Base-by-base conservation (phyloP, 2,329 filamentous ascomycete genomes). In the Cytospora piceicola region DNA sequence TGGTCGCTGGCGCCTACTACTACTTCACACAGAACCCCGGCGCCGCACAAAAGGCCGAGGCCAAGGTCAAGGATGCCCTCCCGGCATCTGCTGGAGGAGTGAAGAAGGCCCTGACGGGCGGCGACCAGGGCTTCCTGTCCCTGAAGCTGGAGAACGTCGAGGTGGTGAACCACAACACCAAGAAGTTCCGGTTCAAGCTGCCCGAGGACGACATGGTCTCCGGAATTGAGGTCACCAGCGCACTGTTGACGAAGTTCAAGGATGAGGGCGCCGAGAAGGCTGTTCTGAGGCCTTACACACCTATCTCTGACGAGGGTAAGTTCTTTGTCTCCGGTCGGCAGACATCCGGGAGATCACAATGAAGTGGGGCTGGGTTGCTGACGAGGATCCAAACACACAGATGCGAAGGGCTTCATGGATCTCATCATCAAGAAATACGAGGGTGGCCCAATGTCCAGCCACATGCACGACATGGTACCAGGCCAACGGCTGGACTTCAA, bases 371-470 rank as follows among this genome's bases (percentile, higher is more conserved):
- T n/a, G 2, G 20, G 12, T 29, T 46, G 42, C 42, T 46, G 42
- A 46, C 42, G 7, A 11, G 42, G 20, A 46, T 8, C 32, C 32
- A 34, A 34, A 12, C 2, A 3, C 30, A 20, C 70, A 93, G 93
- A 89, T 66, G 82, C 87, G 68, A 84, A 86, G 75, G 95, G 95
- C 71, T 91, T 89, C 80, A 76, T 99, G 69, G 94, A 98, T 73
- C 88, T 99, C 68, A 78, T 99, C 61, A 86, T 99, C 75, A 99
- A 99, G 85, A 88, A 88, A 74, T 99, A 99, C 82, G 90, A 91
- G 69, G 85, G 89, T 73, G 95, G 95, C 46, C 90, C 92, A 68
- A 98, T 99, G 95, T 96, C 92, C 70, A 87, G 88, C 71, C 91
- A 98, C 81, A 77, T 99, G 59, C 92, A 97, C 84, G 84, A 85